Evolutionary conservation across 2,329 filamentous ascomycete genomes (phyloP).

Genomic region (Stagonosporopsis rhizophila): DNA sequence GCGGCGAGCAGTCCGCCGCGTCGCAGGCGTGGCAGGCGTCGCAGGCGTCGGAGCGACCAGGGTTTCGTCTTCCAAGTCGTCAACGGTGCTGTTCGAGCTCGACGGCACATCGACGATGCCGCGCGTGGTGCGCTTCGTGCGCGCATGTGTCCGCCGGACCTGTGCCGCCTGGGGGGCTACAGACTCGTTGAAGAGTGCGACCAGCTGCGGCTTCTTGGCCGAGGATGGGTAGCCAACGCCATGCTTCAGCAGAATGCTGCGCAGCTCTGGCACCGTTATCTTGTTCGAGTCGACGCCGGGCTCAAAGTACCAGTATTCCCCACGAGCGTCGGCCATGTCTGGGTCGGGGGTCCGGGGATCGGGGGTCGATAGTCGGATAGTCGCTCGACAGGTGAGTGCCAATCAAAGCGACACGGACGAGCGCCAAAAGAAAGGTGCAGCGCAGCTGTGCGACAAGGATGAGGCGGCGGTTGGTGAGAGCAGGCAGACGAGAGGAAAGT

Average conservation of each 20-base stretch:
- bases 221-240: conserved; percentile 84
- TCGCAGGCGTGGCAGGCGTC: conserved; percentile 45
- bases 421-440: conserved; percentile 3
- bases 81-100: conserved; percentile 68
- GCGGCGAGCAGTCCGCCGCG: conserved; percentile 40
- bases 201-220: conserved; percentile 88
- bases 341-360: too few relatives aligned
- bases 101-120: conserved; percentile 76
- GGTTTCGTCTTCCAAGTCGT: conserved; percentile 60
- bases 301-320: conserved; percentile 71
- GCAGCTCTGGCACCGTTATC: conserved; percentile 85
- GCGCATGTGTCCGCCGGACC: conserved; percentile 75
- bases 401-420: background rate
- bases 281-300: conserved; percentile 83
- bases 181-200: conserved; percentile 81
- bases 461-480: conserved; percentile 6
- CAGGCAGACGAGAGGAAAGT: conserved; percentile 13
- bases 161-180: conserved; percentile 80
- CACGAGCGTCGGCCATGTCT: conserved; percentile 44
- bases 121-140: conserved; percentile 83
- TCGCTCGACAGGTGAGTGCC: background rate
- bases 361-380: background rate
- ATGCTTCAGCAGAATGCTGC: conserved; percentile 90
- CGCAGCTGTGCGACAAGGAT: conserved; percentile 13
- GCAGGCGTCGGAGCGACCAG: conserved; percentile 54